Evolutionary conservation across 495 filamentous ascomycete genomes (phyloP), one percentile per base, ranked within the genome.

Genomic region (Trypethelium eluteriae): DNA sequence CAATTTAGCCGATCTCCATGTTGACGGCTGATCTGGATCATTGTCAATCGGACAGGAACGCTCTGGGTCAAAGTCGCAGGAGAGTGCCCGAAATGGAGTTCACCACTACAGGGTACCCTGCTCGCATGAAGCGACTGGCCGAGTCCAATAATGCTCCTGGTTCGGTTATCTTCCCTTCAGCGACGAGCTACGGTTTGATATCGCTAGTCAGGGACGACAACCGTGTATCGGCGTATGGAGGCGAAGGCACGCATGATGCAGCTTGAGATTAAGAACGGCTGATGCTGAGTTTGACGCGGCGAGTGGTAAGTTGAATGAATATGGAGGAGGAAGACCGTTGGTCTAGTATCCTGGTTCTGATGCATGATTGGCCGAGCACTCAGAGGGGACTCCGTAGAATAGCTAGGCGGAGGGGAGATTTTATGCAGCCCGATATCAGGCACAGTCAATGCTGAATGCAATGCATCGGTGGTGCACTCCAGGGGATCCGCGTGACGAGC

Each of bases 1-100:
- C 11, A 86, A 93, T 73, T 78, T 86, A 9, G 47, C 39, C 2
- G 71, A 69, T 41, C 10, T 70, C 36, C 68, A 65, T 36, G 62
- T 66, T 7, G 65, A 50, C 36, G 65, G 62, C 41, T 67, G 64
- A 69, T 34, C 2, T 35, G 34, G 11, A 62, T 3, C 38, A 14
- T 25, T 25, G 25, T 25, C 53, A 34, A 59, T 25, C 53, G 7
- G 18, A 59, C 7, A 18, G 53, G 32, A 36, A 59, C 32, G 9
- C 2, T 59, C 3, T 10, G 7, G 11, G 9, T 18, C 5, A 7
- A 44, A 25, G 36, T 35, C 61, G 44, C 9, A 34, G 3, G 9
- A 14, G 2, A 25, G 36, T 38, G 41, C 18, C 56, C 3, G 5
- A 38, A 44, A 14, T 32, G 49, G 61, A 63, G 14, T 49, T 62